phyloP scores from a whole-genome alignment of 192 early-diverging fungal genomes.

The Martensiomyces pterosporus region DNA sequence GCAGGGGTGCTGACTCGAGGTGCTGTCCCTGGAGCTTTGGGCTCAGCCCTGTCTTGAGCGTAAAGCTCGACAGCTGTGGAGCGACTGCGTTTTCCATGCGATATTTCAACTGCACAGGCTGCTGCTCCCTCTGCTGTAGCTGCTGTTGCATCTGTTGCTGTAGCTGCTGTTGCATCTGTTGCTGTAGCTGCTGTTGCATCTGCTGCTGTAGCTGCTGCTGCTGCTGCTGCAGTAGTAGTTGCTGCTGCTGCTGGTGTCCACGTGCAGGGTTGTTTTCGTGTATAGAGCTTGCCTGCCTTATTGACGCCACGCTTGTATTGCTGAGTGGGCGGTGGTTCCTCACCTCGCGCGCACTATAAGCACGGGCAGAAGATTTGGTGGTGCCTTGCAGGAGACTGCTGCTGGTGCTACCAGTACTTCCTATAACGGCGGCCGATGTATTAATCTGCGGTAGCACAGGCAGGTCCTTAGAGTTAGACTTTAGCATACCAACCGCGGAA shows the following conservation, averaged over 20 bases:
- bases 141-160: no score
- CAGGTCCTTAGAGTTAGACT: constrained; percentile 14
- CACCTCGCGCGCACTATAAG: no score
- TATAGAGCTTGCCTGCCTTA: no score
- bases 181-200: no score
- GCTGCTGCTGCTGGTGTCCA: constrained; percentile 5
- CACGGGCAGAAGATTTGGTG: no score
- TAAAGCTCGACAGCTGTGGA: constrained; percentile 13
- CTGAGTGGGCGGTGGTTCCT: no score
- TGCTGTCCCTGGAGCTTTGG: constrained; percentile 17
- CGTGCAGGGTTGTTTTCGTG: no score
- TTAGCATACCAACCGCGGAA: not conserved
- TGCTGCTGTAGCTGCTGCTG: constrained; percentile 5
- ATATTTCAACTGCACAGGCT: no score
- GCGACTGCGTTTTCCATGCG: no score
- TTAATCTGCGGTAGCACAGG: constrained; percentile 29
- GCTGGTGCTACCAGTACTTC: constrained; percentile 1
- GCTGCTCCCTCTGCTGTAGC: constrained; percentile 1
- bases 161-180: no score
- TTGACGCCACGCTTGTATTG: no score
- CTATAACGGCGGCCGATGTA: constrained; percentile 27
- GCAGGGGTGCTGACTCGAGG: constrained; percentile 39
- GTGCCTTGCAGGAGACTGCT: no score
- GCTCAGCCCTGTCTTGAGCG: constrained; percentile 22
- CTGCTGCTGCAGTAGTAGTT: not conserved